These are phyloP conservation scores for Diplodia seriata DNA, from an alignment of 2,329 filamentous ascomycete species.

Conservation along the genomic window DNA sequence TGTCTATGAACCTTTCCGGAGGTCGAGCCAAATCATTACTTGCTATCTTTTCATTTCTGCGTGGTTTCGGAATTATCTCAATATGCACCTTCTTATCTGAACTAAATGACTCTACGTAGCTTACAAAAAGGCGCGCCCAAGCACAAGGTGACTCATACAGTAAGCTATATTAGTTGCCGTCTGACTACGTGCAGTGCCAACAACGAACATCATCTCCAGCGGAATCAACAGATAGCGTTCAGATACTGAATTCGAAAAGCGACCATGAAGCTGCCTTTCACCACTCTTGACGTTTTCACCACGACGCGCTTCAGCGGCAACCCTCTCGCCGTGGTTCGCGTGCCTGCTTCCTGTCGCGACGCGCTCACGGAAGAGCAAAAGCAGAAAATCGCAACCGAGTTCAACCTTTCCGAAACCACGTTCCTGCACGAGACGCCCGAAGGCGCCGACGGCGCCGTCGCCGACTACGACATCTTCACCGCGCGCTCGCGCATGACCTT, in stretches of 20 bases:
- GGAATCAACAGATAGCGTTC: not conserved
- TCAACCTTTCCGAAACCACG: conserved; percentile 65
- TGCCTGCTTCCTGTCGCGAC: conserved; percentile 45
- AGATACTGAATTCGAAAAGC: not conserved
- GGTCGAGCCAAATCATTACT: not conserved
- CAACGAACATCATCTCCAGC: not conserved
- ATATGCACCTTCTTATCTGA: not conserved
- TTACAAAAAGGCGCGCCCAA: not conserved
- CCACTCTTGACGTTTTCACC: conserved; percentile 59
- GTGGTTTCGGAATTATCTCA: no score
- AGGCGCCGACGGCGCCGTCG: conserved; percentile 32
- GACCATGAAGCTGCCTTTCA: conserved; percentile 41
- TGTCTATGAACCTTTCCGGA: no score
- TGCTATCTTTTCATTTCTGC: not conserved
- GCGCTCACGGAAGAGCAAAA: conserved; percentile 56
- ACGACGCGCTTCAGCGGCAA: conserved; percentile 57
- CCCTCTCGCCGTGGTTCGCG: conserved; percentile 62
- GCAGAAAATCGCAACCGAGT: conserved; percentile 62
- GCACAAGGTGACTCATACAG: conserved; percentile 4
- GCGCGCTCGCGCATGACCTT: conserved; percentile 61
- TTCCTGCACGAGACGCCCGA: conserved; percentile 56
- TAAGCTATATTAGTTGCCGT: conserved; percentile 8
- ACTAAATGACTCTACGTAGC: not conserved
- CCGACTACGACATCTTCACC: conserved; percentile 62
- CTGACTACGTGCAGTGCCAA: not conserved